Base-by-base conservation (phyloP, 1,284 basidiomycete genomes). In the Trichosporon sp. region DNA sequence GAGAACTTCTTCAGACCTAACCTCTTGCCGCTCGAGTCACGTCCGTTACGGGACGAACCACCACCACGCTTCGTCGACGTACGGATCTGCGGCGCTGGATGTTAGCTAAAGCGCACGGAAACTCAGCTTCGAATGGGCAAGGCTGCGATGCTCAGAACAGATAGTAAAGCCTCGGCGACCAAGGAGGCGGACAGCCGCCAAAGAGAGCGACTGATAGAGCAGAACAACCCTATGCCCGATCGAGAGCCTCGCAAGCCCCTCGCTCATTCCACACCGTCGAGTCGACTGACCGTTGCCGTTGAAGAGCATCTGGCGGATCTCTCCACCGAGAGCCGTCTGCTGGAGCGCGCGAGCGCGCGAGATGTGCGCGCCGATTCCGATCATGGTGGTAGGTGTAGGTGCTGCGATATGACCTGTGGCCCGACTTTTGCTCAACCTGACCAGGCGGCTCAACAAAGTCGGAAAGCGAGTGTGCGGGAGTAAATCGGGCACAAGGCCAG, bases 11-110 rank as follows among this genome's bases (percentile, higher is more conserved):
- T 97, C 49, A 96, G 83, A 72, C 94, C 95, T 56, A 97, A 81
- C 37, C 94, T 87, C 81, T 92, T 89, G 71, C 94, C 94, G 33
- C 91, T 88, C 2, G 92, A 93, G 66, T 91, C 90, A 69, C 94
- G 88, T 71, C 93, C 89, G 78, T 96, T 96, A 78, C 89, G 87
- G 4, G 93, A 89, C 27, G 89, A 91, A 60, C 94, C 94, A 74
- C 94, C 94, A 61, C 92, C 93, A 60, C 91, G 88, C 81, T 97
- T 97, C 61, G 95, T 96, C 52, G 94, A 92, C 23, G 90, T 95
- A 78, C 94, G 88, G 62, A 95, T 83, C 63, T 93, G 86, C 4
- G 69, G 61, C 49, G 62, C 70, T 72, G 68, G 0, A 25, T 4
- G 60, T 70, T 32, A 62, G 61, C 56, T 33, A 29, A 25, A 9